Percentiles rank a stretch among this genome's conserved stretches.
Evolutionary conservation across 2,329 filamentous ascomycete species (phyloP).

Genomic region (Xenosphaeropsis pyriputrescens): DNA sequence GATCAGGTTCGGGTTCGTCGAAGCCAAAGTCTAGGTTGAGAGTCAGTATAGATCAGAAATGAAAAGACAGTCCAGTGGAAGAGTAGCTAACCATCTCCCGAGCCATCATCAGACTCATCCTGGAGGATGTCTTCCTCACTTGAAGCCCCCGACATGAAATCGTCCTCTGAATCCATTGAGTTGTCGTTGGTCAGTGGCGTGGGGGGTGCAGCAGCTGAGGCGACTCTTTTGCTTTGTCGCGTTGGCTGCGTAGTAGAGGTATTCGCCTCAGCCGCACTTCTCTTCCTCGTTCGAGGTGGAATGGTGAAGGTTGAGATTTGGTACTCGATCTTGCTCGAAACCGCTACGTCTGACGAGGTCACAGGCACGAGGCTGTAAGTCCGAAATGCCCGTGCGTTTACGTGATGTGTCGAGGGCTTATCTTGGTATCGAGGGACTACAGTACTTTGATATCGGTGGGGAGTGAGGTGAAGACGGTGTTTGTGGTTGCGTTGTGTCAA

Average conservation of each 20-base stretch:
- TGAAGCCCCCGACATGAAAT: slow-evolving; percentile 74
- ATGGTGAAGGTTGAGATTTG: slow-evolving; percentile 22
- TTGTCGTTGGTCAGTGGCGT: slow-evolving; percentile 38
- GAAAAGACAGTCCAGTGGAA: background rate
- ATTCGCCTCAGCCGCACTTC: slow-evolving; percentile 33
- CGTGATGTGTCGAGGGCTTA: too few species aligned
- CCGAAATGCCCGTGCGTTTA: too few species aligned
- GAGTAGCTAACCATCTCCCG: slow-evolving; percentile 16
- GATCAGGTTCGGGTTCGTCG: slow-evolving; percentile 33
- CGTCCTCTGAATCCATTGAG: slow-evolving; percentile 90
- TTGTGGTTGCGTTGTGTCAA: too few species aligned
- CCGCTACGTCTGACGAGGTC: too few species aligned
- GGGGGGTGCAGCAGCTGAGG: slow-evolving; percentile 30
- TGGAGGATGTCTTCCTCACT: slow-evolving; percentile 62
- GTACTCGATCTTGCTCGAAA: too few species aligned
- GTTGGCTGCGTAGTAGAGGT: slow-evolving; percentile 17
- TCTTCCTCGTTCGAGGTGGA: slow-evolving; percentile 34
- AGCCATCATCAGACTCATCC: slow-evolving; percentile 61
- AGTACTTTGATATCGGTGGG: too few species aligned
- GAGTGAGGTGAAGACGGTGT: too few species aligned
- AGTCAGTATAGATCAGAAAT: slow-evolving; percentile 2
- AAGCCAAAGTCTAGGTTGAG: slow-evolving; percentile 17
- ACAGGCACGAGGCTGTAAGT: too few species aligned
- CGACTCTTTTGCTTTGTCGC: slow-evolving; percentile 18
- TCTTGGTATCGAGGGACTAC: too few species aligned